Evolutionary conservation across 148 eudicot genomes (phyloP), one percentile per base, ranked within the genome.

Genomic region (Vaccinium myrtillus): DNA sequence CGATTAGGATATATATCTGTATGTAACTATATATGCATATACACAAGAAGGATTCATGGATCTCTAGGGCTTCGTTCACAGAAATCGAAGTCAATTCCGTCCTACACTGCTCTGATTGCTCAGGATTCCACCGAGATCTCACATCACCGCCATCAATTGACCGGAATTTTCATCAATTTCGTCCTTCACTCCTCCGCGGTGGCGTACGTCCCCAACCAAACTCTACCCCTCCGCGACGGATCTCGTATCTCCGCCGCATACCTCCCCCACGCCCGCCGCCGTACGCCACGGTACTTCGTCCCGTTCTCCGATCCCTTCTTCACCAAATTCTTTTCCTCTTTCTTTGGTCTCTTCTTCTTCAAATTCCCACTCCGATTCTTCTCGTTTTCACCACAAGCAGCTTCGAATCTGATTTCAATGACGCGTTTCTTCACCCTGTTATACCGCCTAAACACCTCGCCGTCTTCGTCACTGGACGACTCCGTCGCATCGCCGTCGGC

Each of bases 231-330:
- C 25, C 27, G 70, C 4, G n/a, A 11, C 78, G 96, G 92, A 80
- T 95, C 97, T 1, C 95, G 89, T 6, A 95, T 95, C 93, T 95
- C 97, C 30, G 98, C 98, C 10, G 94, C 90, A 87, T 85, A 95
- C 74, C 85, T 90, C 8, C 98, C 98, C 94, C 94, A 93, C 8
- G 89, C 87, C 61, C 98, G 89, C 65, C 53, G 90, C 85, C 98
- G 73, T 0, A 93, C 98, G 0, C 98, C 98, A 12, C 92, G 87
- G 70, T 78, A 95, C 85, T 93, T 95, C 88, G 50, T 85, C 48
- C 67, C 84, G 54, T 48, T 55, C 58, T 5, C 80, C 83, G 46
- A 15, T 43, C 0, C 39, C 81, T 23, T 49, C 14, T 77, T 86
- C 43, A 1, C 78, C 65, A 19, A 23, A 6, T 56, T 18, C 43